Base-by-base conservation (phyloP, 352 stramenopile species). In the Blastocystis sp. region DNA sequence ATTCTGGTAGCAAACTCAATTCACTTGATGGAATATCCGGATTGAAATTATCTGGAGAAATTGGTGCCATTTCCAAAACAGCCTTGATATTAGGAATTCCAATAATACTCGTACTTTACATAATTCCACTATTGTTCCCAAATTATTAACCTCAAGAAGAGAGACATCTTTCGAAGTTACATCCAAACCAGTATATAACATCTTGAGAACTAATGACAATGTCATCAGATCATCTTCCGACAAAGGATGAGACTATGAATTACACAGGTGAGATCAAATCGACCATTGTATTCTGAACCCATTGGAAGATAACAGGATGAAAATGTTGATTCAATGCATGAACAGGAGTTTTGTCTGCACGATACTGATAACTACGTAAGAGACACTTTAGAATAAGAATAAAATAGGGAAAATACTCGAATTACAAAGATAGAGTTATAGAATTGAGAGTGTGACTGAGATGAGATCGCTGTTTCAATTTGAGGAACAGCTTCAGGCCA, bases 391-490 rank as follows among this genome's bases (percentile, higher is more conserved):
- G 29, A 65, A 24, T 66, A n/a, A 66, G 71, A 32, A 43, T 14
- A 12, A 14, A 16, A 51, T n/a, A 29, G 21, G 32, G 46, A 21
- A 29, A 16, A 21, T 11, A 83, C 71, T 29, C 24, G 42, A 7
- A 83, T 52, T 6, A 83, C 71, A 43, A 52, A 83, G 27, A 83
- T 19, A n/a, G 46, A n/a, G 24, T 83, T 83, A 43, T 67, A 83
- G 51, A 83, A 83, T 24, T 66, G 71, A 21, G 57, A 32, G 2
- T 35, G 0, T 0, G 57, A 24, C 24, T 11, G 42, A 37, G 14
- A 52, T 11, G 19, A 21, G 24, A 83, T 83, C 54, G 46, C 71
- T 52, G 14, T 46, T 54, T 83, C 71, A 35, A 83, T 83, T 27
- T 83, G 71, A 11, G 49, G 16, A 27, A 83, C 42, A 1, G 21